A percentile compares a stretch with the other conserved stretches of the same genome.
phyloP scores from a whole-genome alignment of 2,329 filamentous ascomycete genomes.

The Trichoderma gracile region DNA sequence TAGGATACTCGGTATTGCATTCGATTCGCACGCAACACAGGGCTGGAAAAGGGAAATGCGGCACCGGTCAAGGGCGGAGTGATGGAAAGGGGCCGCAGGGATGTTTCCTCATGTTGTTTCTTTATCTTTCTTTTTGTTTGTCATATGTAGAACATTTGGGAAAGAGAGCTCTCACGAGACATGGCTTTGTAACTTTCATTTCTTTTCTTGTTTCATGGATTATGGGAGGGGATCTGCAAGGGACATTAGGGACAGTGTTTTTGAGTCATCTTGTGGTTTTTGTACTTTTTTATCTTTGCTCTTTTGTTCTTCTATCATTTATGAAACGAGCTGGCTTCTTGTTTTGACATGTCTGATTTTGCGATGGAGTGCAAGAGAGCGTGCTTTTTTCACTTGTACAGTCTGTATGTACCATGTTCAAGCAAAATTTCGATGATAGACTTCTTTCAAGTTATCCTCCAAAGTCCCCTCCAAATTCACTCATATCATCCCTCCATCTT shows the following conservation, averaged over 20 bases:
- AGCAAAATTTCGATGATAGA: no score
- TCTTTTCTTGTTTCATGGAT: conserved; percentile 22
- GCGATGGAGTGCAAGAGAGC: no score
- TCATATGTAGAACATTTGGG: conserved; percentile 15
- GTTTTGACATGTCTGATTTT: no score
- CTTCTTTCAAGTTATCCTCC: no score
- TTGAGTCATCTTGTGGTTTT: not conserved
- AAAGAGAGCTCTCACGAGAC: conserved; percentile 27
- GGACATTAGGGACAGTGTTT: not conserved
- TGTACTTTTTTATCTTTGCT: not conserved
- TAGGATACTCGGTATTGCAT: conserved; percentile 1
- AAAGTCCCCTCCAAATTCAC: no score
- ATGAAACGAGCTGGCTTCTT: not conserved
- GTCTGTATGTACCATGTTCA: no score
- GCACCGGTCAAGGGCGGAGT: not conserved
- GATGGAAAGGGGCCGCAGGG: not conserved
- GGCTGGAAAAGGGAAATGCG: not conserved
- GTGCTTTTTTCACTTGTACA: no score
- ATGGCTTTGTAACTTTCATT: conserved; percentile 14
- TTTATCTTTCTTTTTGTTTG: no score
- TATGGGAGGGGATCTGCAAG: not conserved
- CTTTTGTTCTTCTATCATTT: not conserved
- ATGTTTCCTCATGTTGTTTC: no score
- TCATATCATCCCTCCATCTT: not conserved
- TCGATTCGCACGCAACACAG: not conserved